Evolutionary conservation across 1,284 basidiomycete genomes (phyloP).

Genomic region (Crucibulum parvulum): DNA sequence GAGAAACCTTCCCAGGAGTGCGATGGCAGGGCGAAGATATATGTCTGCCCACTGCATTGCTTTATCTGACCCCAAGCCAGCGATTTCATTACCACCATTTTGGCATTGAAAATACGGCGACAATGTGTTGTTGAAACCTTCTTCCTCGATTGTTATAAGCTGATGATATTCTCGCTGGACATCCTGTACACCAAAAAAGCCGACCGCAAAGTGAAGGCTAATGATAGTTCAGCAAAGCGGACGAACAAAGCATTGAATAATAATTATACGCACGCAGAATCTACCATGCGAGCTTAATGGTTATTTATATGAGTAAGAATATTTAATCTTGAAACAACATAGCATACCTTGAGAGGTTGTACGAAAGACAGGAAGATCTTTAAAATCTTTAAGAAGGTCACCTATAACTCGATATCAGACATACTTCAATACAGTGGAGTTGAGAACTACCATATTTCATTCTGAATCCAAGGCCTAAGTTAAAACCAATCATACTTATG

Average conservation of each 20-base stretch:
- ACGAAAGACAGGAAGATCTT: constrained; percentile 62
- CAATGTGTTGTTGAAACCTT: constrained; percentile 65
- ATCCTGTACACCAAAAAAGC: constrained; percentile 64
- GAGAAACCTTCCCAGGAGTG: constrained; percentile 53
- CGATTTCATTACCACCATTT: constrained; percentile 46
- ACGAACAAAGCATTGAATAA: neutral
- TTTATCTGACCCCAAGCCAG: constrained; percentile 32
- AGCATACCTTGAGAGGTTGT: constrained; percentile 57
- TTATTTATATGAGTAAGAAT: neutral
- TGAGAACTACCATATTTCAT: constrained; percentile 55
- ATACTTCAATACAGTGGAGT: neutral
- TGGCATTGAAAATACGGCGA: constrained; percentile 53
- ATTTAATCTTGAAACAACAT: neutral
- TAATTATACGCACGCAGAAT: constrained; percentile 52
- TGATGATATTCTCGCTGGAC: constrained; percentile 53
- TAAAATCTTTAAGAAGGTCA: constrained; percentile 58
- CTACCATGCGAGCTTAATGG: constrained; percentile 49
- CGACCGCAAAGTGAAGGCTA: constrained; percentile 53
- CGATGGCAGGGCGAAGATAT: constrained; percentile 59
- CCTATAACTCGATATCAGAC: constrained; percentile 12
- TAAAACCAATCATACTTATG: constrained; percentile 38
- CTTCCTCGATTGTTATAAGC: constrained; percentile 57
- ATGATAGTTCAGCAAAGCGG: neutral
- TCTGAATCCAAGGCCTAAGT: constrained; percentile 55
- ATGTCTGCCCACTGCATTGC: constrained; percentile 53